Base-by-base conservation (phyloP, 2,329 filamentous ascomycete species). In the Colletotrichum sp. region DNA sequence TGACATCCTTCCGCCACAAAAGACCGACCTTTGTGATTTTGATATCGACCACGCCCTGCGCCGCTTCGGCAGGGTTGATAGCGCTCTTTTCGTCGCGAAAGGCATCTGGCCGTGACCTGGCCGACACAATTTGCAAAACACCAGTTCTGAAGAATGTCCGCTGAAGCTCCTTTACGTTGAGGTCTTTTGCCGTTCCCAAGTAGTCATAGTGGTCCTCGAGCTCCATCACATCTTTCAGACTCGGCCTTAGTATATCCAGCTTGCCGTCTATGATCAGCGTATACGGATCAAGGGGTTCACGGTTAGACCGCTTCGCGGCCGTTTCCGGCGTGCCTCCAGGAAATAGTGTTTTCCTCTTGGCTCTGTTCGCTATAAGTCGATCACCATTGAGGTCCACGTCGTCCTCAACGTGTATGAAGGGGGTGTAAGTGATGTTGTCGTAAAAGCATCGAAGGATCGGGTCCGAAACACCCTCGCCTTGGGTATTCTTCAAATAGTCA, bases 351-450 rank as follows among this genome's bases (percentile, higher is more conserved):
- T 91, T 92, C 81, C 94, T 94, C 83, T 93, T 93, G 72, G 92
- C 89, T 83, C 94, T 96, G 80, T 94, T 91, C 26, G 92, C 90
- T 62, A 94, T 88, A 44, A 94, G 91, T 65, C 94, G 93, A 74
- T 96, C 94, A 72, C 92, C 93, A 80, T 94, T 95, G 76, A 95
- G 89, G 82, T 96, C 95, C 32, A 96, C 86, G 80, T 98, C 96
- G 82, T 98, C 96, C 84, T 99, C 97, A 62, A 98, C 96, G 81
- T 98, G 96, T 79, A 99, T 98, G 82, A 99, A 99, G 3, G 97
- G 97, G 3, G 97, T 99, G 83, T 99, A 99, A 74, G 94, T 95
- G 79, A 99, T 98, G 83, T 99, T 99, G 87, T 99, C 97, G 86
- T 99, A 99, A 82, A 99, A 98, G 83, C 96, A 98, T 81, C 96